Evolutionary conservation across 108 stramenopile genomes (phyloP).

Genomic region (Fistulifera solaris): DNA sequence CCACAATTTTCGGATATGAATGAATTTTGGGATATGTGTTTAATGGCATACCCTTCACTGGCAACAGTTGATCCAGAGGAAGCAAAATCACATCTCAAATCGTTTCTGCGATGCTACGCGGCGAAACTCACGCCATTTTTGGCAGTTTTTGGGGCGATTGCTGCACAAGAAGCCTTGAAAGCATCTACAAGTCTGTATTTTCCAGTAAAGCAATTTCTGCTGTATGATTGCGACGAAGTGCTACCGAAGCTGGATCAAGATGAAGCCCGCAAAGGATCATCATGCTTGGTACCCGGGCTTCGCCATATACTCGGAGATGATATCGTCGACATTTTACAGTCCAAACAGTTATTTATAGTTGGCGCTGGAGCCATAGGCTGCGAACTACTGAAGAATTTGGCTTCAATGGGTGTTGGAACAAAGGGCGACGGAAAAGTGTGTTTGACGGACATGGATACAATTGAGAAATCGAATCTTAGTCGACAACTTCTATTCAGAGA

Average conservation of each 20-base stretch:
- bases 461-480: constrained; percentile 98
- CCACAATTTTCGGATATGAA: constrained; percentile 19
- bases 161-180: constrained; percentile 82
- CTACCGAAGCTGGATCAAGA: constrained; percentile 14
- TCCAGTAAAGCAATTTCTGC: constrained; percentile 73
- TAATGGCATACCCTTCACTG: too few relatives aligned
- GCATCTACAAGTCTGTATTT: constrained; percentile 76
- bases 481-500: constrained; percentile 93
- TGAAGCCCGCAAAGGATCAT: constrained; percentile 1
- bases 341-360: constrained; percentile 81
- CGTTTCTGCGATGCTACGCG: constrained; percentile 43
- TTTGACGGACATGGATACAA: constrained; percentile 98
- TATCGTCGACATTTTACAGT: constrained; percentile 28
- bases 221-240: constrained; percentile 88
- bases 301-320: constrained; percentile 52
- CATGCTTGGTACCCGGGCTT: constrained; percentile 15
- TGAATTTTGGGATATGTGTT: constrained; percentile 5
- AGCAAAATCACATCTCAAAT: neutral
- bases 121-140: constrained; percentile 77
- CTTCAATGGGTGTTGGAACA: constrained; percentile 80
- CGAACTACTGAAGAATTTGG: constrained; percentile 93
- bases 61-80: neutral
- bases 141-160: constrained; percentile 67
- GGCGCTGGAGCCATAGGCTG: constrained; percentile 99
- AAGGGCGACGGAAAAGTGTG: constrained; percentile 39